These are phyloP conservation scores for Marasmius sp. DNA, from an alignment of 1,284 basidiomycete species.

Conservation along the genomic window DNA sequence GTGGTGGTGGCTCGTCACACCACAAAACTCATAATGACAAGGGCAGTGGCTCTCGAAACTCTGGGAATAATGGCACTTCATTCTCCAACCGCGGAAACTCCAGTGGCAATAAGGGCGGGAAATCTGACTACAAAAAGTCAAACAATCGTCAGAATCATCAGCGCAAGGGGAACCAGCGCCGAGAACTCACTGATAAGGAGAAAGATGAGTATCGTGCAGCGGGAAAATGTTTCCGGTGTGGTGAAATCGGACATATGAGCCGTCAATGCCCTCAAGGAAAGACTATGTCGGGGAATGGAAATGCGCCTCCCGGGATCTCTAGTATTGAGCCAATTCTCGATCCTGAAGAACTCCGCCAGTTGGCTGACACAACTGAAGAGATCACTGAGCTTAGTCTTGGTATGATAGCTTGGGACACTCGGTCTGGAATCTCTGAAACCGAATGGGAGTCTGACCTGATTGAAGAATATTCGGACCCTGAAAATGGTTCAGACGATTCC, in stretches of 20 bases:
- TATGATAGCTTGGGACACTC: neutral
- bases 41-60: neutral
- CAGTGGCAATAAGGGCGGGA: neutral
- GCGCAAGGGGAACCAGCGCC: neutral
- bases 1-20: neutral
- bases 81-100: neutral
- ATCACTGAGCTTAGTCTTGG: slow-evolving; percentile 1
- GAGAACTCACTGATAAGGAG: slow-evolving; percentile 15
- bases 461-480: neutral
- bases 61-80: neutral
- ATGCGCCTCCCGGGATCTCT: slow-evolving; percentile 15
- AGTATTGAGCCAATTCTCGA: slow-evolving; percentile 1
- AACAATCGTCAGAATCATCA: neutral
- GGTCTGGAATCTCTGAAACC: neutral
- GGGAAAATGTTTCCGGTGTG: slow-evolving; percentile 19
- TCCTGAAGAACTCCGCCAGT: neutral
- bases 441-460: neutral
- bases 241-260: slow-evolving; percentile 15
- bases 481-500: neutral
- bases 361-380: slow-evolving; percentile 6
- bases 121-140: neutral
- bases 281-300: slow-evolving; percentile 1
- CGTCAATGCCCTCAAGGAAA: slow-evolving; percentile 19
- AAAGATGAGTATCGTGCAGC: slow-evolving; percentile 13
- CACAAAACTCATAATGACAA: neutral